Conservation (phyloP, 2,329 filamentous ascomycete species). For the Fusarium lateritium region DNA sequence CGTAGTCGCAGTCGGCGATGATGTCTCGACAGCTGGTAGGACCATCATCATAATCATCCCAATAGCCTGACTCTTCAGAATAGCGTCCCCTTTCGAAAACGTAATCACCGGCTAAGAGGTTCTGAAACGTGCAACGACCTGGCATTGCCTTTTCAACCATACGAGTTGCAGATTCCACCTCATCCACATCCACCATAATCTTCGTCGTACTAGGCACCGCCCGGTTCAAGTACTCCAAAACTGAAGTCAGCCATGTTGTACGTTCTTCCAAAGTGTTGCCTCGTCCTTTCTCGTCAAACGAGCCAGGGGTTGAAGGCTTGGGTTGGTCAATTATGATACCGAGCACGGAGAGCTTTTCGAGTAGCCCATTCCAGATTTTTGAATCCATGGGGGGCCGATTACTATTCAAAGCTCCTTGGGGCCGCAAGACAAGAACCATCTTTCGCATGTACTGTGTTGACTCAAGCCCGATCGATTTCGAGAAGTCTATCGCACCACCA, state of each 20-base stretch:
- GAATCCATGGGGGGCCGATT: neutral
- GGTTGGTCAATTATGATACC: neutral
- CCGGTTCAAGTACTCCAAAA: neutral
- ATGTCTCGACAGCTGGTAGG: neutral
- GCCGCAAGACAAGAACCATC: neutral
- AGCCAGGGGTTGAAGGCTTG: neutral
- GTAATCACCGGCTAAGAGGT: neutral
- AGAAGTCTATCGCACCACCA: neutral
- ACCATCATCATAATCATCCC: neutral
- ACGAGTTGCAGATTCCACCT: neutral
- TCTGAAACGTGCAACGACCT: neutral
- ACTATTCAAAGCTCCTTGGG: too few species aligned
- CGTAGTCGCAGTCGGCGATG: neutral
- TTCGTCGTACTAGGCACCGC: neutral
- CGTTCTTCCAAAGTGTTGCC: neutral
- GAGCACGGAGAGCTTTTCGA: neutral
- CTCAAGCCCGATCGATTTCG: neutral
- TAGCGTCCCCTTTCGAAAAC: neutral
- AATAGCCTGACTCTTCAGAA: neutral
- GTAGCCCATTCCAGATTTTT: neutral
- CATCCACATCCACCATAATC: conserved; percentile 1
- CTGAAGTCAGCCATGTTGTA: neutral
- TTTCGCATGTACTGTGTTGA: neutral
- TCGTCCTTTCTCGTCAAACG: neutral
- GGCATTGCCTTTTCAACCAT: neutral